Conservation (phyloP, 345 rosid genomes). For the Eutrema japonicum region DNA sequence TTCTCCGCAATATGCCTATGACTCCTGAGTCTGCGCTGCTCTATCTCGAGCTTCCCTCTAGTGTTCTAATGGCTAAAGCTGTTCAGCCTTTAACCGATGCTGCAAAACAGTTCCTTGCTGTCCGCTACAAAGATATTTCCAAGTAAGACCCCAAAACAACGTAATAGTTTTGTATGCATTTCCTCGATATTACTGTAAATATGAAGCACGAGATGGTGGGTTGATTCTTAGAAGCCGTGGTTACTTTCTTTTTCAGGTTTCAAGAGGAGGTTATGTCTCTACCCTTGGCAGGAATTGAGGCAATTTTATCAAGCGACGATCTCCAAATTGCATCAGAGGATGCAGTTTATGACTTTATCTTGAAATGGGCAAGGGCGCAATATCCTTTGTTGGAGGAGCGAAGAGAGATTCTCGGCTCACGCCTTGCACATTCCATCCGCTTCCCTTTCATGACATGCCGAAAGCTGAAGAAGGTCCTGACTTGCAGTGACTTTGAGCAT, state of each 20-base stretch:
- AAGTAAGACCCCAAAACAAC: slow-evolving; percentile 54
- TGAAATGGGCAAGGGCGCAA: slow-evolving; percentile 84
- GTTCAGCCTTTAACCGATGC: slow-evolving; percentile 96
- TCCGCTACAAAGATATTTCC: slow-evolving; percentile 77
- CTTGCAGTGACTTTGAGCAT: slow-evolving; percentile 83
- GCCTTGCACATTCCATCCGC: slow-evolving; percentile 81
- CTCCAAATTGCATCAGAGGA: slow-evolving; percentile 97
- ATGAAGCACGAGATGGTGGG: not conserved
- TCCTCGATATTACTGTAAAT: not conserved
- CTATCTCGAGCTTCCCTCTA: slow-evolving; percentile 94
- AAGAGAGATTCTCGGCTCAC: slow-evolving; percentile 72
- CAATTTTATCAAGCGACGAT: slow-evolving; percentile 82
- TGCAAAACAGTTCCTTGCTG: slow-evolving; percentile 83
- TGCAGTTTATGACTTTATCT: slow-evolving; percentile 82
- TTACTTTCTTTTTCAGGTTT: slow-evolving; percentile 49
- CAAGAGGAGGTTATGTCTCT: slow-evolving; percentile 85
- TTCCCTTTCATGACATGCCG: slow-evolving; percentile 94
- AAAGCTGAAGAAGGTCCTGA: slow-evolving; percentile 85
- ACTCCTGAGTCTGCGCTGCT: slow-evolving; percentile 93
- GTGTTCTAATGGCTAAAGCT: slow-evolving; percentile 87
- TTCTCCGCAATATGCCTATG: slow-evolving; percentile 76
- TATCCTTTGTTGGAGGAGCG: slow-evolving; percentile 75
- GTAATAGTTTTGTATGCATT: not conserved
- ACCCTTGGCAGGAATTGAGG: slow-evolving; percentile 93
- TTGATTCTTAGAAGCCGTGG: not conserved